Conservation (phyloP, 2,329 filamentous ascomycete species). For the Trichoderma brevicompactum region DNA sequence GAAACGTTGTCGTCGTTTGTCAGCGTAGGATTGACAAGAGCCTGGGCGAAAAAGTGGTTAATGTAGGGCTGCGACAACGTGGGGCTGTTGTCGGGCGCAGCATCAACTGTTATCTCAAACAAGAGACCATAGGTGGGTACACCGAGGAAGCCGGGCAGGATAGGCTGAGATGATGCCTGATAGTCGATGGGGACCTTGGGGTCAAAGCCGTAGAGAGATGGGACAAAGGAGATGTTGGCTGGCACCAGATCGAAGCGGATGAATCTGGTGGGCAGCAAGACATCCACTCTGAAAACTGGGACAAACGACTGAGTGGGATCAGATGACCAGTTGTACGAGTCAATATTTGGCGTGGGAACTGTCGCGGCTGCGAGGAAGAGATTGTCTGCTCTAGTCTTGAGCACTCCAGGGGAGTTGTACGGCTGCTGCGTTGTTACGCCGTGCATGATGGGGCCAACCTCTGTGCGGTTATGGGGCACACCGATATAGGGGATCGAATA, state of each 20-base stretch:
- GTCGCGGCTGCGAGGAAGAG: not conserved
- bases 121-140: conserved; percentile 2
- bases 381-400: not conserved
- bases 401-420: not conserved
- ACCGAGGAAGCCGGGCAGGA: conserved; percentile 2
- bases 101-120: not conserved
- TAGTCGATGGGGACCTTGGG: conserved; percentile 8
- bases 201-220: conserved; percentile 15
- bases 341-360: not conserved
- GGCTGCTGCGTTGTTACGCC: not conserved
- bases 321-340: not conserved
- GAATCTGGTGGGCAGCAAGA: not conserved
- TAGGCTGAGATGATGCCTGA: not conserved
- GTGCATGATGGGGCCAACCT: conserved; percentile 12
- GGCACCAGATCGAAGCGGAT: conserved; percentile 6
- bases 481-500: conserved; percentile 18
- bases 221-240: conserved; percentile 13
- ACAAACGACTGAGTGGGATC: not conserved
- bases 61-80: not conserved
- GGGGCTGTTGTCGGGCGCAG: not conserved
- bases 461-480: not conserved
- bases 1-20: conserved; percentile 11
- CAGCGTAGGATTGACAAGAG: not conserved
- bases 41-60: not conserved
- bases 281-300: not conserved